Conservation (phyloP, 1,284 basidiomycete species). For the Schizophyllum amplum region DNA sequence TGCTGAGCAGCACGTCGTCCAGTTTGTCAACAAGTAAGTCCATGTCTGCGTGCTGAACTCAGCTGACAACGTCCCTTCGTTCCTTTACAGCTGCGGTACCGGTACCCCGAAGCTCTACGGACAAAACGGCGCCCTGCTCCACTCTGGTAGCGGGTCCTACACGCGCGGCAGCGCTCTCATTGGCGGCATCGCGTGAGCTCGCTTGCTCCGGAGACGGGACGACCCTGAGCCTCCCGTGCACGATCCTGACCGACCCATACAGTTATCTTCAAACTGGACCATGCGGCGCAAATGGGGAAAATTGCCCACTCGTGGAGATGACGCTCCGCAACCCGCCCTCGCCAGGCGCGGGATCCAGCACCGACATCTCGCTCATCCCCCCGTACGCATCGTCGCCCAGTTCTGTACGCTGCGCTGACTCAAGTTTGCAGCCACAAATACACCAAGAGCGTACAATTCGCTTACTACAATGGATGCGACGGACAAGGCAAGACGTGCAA, state of each 20-base stretch:
- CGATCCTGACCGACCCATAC: neutral
- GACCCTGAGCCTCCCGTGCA: no score
- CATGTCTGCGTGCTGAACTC: neutral
- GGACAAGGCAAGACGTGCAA: conserved; percentile 10
- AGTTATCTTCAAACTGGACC: conserved; percentile 25
- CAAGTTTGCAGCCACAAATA: conserved; percentile 20
- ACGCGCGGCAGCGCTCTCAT: conserved; percentile 26
- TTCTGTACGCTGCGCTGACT: neutral
- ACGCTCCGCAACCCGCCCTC: conserved; percentile 28
- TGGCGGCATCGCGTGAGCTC: conserved; percentile 27
- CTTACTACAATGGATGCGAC: conserved; percentile 15
- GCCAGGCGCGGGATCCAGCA: conserved; percentile 30
- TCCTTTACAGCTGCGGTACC: conserved; percentile 11
- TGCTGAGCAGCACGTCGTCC: conserved; percentile 20
- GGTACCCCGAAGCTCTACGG: conserved; percentile 15
- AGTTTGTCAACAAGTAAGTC: conserved; percentile 17
- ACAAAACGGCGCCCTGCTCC: neutral
- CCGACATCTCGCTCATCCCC: conserved; percentile 36
- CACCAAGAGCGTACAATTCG: conserved; percentile 29
- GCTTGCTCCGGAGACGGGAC: no score
- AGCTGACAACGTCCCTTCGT: conserved; percentile 13
- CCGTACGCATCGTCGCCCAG: conserved; percentile 21
- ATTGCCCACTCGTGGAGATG: conserved; percentile 34
- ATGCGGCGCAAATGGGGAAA: conserved; percentile 35
- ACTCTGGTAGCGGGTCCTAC: conserved; percentile 15